Base-by-base conservation (phyloP, 257 asterid species). In the Ilex asprella region DNA sequence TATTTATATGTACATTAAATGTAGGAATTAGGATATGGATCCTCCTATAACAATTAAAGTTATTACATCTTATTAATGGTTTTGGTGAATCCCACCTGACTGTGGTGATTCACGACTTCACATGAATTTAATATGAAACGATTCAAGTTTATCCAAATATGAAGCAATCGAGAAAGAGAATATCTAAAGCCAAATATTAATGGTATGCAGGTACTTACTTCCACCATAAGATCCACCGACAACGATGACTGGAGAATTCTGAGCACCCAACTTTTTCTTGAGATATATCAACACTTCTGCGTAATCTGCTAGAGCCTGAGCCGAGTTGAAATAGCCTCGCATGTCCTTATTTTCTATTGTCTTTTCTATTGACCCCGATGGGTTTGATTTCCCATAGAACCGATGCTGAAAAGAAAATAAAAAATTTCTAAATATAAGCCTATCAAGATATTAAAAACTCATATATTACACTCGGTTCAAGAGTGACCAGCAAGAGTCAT, bases 261-360 rank as follows among this genome's bases (percentile, higher is more conserved):
- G 67, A 21, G 75, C 32, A 0, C 41, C 41, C 2, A 64, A 21
- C 10, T 59, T 64, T 55, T 70, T 16, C 62, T 64, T 70, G 0
- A 70, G 21, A 32, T 70, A 62, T 47, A 71, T 3, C 15, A 71
- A 53, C 14, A 71, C 16, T 59, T 64, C 70, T 13, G 75, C 75
- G 44, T 64, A 70, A 52, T 70, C 75, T 10, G 75, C 75, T 10
- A 70, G 7, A 39, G 70, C 75, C 49, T 70, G 75, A 58, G 70
- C 75, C 10, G 70, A 64, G 67, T 30, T 70, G 27, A 70, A 70
- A 59, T 56, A 70, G 16, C 67, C 70, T 7, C 75, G 16, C 14
- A 56, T 14, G 10, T 57, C 43, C 12, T 50, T 46, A 27, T 65
- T 71, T 30, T 32, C 16, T 46, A 71, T 39, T 32, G 67, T 59